Evolutionary conservation across 2,329 filamentous ascomycete genomes (phyloP), one percentile per base, ranked within the genome.

Genomic region (Bipolaris gigantea): DNA sequence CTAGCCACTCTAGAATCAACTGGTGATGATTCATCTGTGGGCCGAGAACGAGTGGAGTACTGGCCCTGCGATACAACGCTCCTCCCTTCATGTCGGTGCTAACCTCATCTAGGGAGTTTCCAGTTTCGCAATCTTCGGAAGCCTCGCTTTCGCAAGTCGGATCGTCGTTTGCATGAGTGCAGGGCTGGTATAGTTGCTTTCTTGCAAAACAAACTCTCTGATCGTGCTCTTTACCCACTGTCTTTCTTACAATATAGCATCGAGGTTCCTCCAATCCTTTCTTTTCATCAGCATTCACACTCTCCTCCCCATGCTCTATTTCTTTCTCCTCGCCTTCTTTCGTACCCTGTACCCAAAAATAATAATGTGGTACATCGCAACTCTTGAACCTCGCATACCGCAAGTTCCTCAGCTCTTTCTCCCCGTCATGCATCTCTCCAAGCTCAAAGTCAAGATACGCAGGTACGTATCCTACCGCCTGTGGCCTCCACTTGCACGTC

Each of bases 331-430:
- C 25, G n/a, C 6, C 18, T 11, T 19, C 36, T 15, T 21, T 32
- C 16, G 62, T 65, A 4, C 56, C 58, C 4, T 42, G 38, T 0
- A 57, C 52, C 70, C 69, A 73, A 48, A 73, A 74, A 32, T 64
- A 71, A 51, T 70, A 74, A 42, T 70, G 67, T 18, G 72, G 72
- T 1, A 73, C 47, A 41, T 68, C 62, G 35, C 64, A 67, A 2
- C 62, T 61, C 2, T 40, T 52, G 33, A 72, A 70, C 10, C 67
- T 61, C 1, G 73, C 56, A 34, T 60, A 74, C 42, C 62, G 70
- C 15, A 73, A 35, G 11, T 62, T 67, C 0, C 63, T 58, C 1
- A 71, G 35, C 19, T 18, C 32, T 23, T 10, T 53, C 25, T 27
- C 1, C 10, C 15, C 52, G 2, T 44, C n/a, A 13, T 39, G 5